A percentile compares a stretch with the other conserved stretches of the same genome.
These are phyloP conservation scores for Symmetrospora coprosmae DNA, from an alignment of 768 basidiomycete genomes.

Conservation along the genomic window DNA sequence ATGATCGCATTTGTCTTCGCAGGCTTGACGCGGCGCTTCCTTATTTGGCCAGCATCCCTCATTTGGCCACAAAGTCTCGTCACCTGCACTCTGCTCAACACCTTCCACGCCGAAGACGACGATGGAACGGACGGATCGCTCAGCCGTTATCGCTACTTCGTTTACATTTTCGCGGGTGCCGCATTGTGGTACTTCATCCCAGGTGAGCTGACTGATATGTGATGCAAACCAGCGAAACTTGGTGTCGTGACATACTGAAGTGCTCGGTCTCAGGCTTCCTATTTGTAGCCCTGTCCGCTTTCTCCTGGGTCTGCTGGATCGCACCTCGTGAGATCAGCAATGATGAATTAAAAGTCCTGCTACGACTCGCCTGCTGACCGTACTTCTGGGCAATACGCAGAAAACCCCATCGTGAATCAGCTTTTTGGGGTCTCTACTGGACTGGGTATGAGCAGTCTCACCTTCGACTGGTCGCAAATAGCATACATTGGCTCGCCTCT, in stretches of 20 bases:
- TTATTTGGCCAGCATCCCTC: slow-evolving; percentile 95
- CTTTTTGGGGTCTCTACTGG: slow-evolving; percentile 73
- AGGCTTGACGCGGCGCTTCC: slow-evolving; percentile 71
- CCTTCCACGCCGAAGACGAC: slow-evolving; percentile 87
- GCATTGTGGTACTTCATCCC: slow-evolving; percentile 85
- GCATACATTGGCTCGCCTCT: slow-evolving; percentile 59
- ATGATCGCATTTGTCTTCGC: slow-evolving; percentile 85
- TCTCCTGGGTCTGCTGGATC: slow-evolving; percentile 89
- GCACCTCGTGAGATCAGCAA: slow-evolving; percentile 30
- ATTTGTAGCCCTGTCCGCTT: slow-evolving; percentile 71
- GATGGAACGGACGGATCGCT: slow-evolving; percentile 42
- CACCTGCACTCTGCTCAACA: slow-evolving; percentile 84
- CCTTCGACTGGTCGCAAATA: slow-evolving; percentile 82
- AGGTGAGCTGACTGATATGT: slow-evolving; percentile 41
- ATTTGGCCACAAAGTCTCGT: slow-evolving; percentile 96
- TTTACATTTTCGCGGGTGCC: slow-evolving; percentile 49
- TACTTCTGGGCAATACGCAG: slow-evolving; percentile 18
- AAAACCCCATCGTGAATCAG: slow-evolving; percentile 73
- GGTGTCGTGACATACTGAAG: neutral
- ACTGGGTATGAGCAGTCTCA: slow-evolving; percentile 73
- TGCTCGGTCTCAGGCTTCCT: slow-evolving; percentile 80
- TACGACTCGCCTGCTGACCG: neutral
- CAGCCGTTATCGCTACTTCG: slow-evolving; percentile 66
- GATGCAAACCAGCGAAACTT: neutral
- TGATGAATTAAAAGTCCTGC: neutral